Percentiles rank a stretch among this genome's conserved stretches.
Conservation (phyloP, 495 filamentous ascomycete genomes). For the Hypoxylon lienhwacheense region DNA sequence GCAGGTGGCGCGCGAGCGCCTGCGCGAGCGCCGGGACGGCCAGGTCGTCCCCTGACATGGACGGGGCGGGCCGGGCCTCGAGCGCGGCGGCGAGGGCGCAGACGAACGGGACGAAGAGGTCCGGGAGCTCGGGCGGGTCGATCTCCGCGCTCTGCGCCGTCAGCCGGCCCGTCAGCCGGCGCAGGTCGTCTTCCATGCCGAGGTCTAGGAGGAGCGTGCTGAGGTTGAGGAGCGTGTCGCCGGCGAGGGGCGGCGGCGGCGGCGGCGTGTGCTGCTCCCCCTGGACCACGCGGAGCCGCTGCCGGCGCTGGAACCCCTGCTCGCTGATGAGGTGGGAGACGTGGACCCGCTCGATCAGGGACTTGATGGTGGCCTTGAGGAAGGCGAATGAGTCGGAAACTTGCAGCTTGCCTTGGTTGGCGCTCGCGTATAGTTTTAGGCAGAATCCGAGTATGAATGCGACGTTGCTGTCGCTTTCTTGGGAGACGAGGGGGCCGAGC, state of each 20-base stretch:
- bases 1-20: too few species aligned
- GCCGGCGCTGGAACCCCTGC: conserved; percentile 3
- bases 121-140: not conserved
- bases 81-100: not conserved
- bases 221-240: conserved; percentile 1
- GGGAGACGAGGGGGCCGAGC: not conserved
- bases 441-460: conserved; percentile 7
- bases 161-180: not conserved
- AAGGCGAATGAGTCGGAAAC: conserved; percentile 4
- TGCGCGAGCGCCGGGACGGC: not conserved
- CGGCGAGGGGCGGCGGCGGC: conserved; percentile 7
- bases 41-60: not conserved
- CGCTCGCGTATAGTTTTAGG: conserved; percentile 3
- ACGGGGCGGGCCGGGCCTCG: not conserved
- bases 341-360: conserved; percentile 1
- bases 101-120: conserved; percentile 10
- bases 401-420: not conserved
- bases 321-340: conserved; percentile 4
- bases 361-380: conserved; percentile 8
- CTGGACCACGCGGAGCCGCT: not conserved
- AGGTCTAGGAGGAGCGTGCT: conserved; percentile 3
- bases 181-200: conserved; percentile 5
- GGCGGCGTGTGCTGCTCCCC: not conserved
- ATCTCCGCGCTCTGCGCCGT: conserved; percentile 4
- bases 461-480: not conserved